Evolutionary conservation across 2,329 filamentous ascomycete genomes (phyloP), one percentile per base, ranked within the genome.

Genomic region (Cladorrhinum sp.): DNA sequence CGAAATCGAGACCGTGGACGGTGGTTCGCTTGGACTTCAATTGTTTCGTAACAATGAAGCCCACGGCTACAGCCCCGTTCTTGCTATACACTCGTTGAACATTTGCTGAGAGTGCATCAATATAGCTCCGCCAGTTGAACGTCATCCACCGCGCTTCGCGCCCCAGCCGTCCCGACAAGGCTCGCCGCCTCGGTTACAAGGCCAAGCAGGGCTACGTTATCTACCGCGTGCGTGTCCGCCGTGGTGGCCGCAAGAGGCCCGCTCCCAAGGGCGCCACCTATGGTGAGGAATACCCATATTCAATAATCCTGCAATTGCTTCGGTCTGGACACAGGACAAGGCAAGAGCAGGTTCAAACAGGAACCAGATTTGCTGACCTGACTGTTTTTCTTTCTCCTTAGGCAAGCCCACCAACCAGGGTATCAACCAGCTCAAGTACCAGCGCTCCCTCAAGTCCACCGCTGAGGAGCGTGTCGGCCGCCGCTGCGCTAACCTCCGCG

Each of bases 351-450:
- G 20, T 1, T 45, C 50, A 41, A 41, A 23, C 16, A 18, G 36
- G 16, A 45, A 45, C 5, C 7, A 16, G 50, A 50, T 25, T 16
- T 45, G 29, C 60, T 62, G 38, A 58, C 50, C 22, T 50, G 62
- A 12, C 4, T 4, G 50, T 52, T 50, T 29, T 55, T 52, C 48
- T 24, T 25, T 4, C 45, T 29, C 62, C n/a, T 18, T 76, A 96
- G 93, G 95, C 88, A 99, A 99, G 87, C 95, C 95, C 79, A 99
- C 95, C 89, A 99, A 98, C 91, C 93, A 97, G 88, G 95, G 95
- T 92, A 86, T 99, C 74, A 99, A 99, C 89, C 95, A 99, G 87
- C 92, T 99, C 79, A 99, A 99, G 88, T 99, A 98, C 90, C 96
- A 99, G 89, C 92, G 93, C 80, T 98, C 95, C 71, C 93, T 98